Evolutionary conservation across 148 eudicot genomes (phyloP).

Genomic region (Limonium bicolor): DNA sequence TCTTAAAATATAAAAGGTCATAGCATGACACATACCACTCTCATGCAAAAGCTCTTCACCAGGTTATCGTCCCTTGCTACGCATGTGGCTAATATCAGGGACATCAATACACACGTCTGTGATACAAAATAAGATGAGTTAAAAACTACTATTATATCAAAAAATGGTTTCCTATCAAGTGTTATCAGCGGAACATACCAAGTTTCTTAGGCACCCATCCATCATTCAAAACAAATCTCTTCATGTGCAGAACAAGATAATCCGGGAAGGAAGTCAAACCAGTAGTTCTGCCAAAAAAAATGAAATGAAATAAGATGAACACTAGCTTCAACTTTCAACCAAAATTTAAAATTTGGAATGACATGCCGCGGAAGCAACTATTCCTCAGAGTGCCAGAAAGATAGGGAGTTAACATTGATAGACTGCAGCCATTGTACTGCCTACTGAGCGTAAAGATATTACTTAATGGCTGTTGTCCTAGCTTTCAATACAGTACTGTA

Average conservation of each 20-base stretch:
- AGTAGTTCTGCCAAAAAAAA: slow-evolving; percentile 39
- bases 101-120: slow-evolving; percentile 90
- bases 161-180: not conserved
- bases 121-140: slow-evolving; percentile 5
- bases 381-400: no score
- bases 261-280: slow-evolving; percentile 87
- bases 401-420: no score
- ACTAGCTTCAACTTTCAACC: no score
- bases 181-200: slow-evolving; percentile 26
- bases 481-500: slow-evolving; percentile 70
- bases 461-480: slow-evolving; percentile 81
- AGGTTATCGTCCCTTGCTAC: slow-evolving; percentile 82
- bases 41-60: slow-evolving; percentile 92
- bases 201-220: slow-evolving; percentile 98
- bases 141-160: not conserved
- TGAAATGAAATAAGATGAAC: no score
- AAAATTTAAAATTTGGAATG: not conserved
- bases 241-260: slow-evolving; percentile 91
- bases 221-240: slow-evolving; percentile 85
- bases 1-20: no score
- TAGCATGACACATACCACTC: slow-evolving; percentile 20
- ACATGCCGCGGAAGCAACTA: no score
- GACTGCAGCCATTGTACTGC: no score
- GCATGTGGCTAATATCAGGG: slow-evolving; percentile 81
- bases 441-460: slow-evolving; percentile 13